Percentiles rank a stretch among this genome's conserved stretches.
phyloP scores from a whole-genome alignment of 2,329 filamentous ascomycete genomes.

The Emergomyces orientalis region DNA sequence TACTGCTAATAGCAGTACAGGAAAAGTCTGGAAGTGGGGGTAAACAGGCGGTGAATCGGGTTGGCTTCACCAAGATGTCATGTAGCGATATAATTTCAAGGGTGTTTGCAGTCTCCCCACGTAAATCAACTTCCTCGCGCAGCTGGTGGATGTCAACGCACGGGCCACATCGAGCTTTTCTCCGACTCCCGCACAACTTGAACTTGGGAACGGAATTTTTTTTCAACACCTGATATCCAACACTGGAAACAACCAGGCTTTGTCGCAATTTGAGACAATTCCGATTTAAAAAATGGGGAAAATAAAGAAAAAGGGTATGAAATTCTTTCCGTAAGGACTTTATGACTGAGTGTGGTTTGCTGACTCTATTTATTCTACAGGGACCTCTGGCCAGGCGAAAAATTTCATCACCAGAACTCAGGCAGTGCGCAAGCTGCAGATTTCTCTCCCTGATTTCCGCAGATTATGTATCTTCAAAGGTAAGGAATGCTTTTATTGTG shows the following conservation, averaged over 20 bases:
- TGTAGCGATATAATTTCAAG: too few species aligned
- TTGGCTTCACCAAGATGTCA: neutral
- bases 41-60: neutral
- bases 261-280: neutral
- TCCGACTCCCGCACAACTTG: slow-evolving; percentile 20
- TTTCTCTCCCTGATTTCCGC: slow-evolving; percentile 93
- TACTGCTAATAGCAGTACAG: neutral
- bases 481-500: slow-evolving; percentile 19
- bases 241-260: neutral
- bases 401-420: slow-evolving; percentile 98
- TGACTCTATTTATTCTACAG: slow-evolving; percentile 31
- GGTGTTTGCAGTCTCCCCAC: neutral
- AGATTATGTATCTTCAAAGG: slow-evolving; percentile 99
- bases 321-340: slow-evolving; percentile 8
- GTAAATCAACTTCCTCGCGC: neutral
- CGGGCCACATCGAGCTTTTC: slow-evolving; percentile 16
- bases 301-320: slow-evolving; percentile 77
- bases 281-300: slow-evolving; percentile 48
- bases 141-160: slow-evolving; percentile 7
- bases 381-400: slow-evolving; percentile 82
- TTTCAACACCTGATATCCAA: slow-evolving; percentile 14
- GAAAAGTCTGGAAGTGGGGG: neutral
- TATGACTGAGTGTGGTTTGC: slow-evolving; percentile 6
- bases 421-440: slow-evolving; percentile 93
- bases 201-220: slow-evolving; percentile 30